Conservation (phyloP, 192 early-diverging fungal species). For the Backusella australiensis region DNA sequence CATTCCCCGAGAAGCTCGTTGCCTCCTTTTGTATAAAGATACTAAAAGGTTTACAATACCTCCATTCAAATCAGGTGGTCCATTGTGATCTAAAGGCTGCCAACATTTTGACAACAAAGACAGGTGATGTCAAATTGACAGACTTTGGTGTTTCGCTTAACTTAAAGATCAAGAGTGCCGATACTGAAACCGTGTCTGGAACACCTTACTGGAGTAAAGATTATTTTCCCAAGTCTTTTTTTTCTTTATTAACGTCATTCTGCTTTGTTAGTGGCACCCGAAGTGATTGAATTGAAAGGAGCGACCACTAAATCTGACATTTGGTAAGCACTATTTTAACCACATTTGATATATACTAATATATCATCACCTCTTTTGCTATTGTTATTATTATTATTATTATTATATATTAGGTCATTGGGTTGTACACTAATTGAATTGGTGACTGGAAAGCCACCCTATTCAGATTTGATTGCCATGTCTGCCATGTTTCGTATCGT, state of each 20-base stretch:
- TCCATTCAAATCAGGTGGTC: conserved; percentile 85
- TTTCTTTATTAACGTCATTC: conserved; percentile 4
- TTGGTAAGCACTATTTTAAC: conserved; percentile 40
- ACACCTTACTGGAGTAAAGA: conserved; percentile 76
- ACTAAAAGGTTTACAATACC: conserved; percentile 83
- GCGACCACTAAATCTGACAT: conserved; percentile 90
- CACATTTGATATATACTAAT: too few relatives aligned
- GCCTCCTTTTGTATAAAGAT: conserved; percentile 86
- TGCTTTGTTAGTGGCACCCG: conserved; percentile 64
- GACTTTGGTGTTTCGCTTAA: conserved; percentile 97
- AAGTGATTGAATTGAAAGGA: conserved; percentile 90
- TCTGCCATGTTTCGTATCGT: conserved; percentile 93
- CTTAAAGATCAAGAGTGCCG: conserved; percentile 67
- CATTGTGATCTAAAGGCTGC: conserved; percentile 97
- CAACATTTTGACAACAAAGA: conserved; percentile 95
- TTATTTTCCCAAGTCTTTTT: neutral
- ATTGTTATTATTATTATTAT: too few relatives aligned
- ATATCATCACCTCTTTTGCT: too few relatives aligned
- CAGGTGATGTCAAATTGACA: conserved; percentile 90
- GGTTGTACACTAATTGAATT: conserved; percentile 95
- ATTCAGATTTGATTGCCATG: conserved; percentile 81
- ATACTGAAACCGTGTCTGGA: conserved; percentile 69
- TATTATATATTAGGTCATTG: conserved; percentile 53
- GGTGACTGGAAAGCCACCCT: conserved; percentile 91
- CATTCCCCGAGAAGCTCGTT: conserved; percentile 88